Conservation (phyloP, 139 green algal genomes). For the Ostreobium quekettii region DNA sequence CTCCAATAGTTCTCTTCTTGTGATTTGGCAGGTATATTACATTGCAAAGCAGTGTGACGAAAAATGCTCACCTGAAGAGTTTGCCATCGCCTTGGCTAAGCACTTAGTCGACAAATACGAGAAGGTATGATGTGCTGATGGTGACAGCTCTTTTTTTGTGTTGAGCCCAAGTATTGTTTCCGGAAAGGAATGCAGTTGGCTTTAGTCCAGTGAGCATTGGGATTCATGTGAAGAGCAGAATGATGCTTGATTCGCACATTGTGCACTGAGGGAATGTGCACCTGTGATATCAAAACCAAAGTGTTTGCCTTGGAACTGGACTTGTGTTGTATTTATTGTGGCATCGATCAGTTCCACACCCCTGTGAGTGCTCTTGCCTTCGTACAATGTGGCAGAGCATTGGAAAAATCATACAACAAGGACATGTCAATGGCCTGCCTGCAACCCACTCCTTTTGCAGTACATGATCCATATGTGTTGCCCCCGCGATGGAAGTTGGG, state of each 20-base stretch:
- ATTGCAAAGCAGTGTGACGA: constrained; percentile 62
- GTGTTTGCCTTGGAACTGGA: neutral
- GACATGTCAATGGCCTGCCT: neutral
- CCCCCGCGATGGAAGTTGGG: neutral
- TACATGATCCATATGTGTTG: neutral
- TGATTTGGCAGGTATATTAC: constrained; percentile 58
- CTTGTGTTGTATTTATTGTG: too few relatives aligned
- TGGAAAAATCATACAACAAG: constrained; percentile 6
- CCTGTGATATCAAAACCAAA: neutral
- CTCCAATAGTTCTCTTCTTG: neutral
- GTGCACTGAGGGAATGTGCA: neutral
- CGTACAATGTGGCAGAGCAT: neutral
- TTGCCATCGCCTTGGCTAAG: constrained; percentile 64
- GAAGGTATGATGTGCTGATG: neutral
- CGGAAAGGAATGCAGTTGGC: neutral
- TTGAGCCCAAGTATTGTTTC: neutral
- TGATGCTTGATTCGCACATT: neutral
- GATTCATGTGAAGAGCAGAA: too few relatives aligned
- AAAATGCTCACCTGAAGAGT: constrained; percentile 73
- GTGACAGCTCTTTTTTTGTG: neutral
- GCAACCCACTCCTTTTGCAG: too few relatives aligned
- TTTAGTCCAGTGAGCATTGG: neutral
- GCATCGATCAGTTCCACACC: too few relatives aligned
- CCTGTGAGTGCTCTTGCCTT: too few relatives aligned
- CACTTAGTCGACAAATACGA: constrained; percentile 82